Percentiles rank a stretch among this genome's conserved stretches.
Conservation (phyloP, 2,329 filamentous ascomycete genomes). For the Phoma sp. region DNA sequence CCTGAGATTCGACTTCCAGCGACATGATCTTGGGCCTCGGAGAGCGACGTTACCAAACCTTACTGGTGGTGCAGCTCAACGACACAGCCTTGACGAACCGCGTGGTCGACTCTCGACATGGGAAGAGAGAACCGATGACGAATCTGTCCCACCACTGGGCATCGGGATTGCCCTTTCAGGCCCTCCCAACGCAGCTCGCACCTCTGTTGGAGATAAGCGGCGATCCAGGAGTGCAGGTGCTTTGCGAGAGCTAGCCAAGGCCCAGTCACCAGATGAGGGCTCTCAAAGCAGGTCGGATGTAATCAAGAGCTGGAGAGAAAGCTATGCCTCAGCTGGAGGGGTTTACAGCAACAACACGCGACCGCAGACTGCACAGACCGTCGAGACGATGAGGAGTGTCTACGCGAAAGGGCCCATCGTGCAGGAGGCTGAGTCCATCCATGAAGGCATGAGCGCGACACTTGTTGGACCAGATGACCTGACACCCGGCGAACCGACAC, state of each 20-base stretch:
- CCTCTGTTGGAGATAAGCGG: conserved; percentile 33
- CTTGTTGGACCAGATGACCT: conserved; percentile 29
- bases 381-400: conserved; percentile 38
- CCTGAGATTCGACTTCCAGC: conserved; percentile 38
- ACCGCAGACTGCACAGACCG: conserved; percentile 42
- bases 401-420: conserved; percentile 30
- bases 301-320: conserved; percentile 46
- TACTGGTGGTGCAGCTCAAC: conserved; percentile 30
- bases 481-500: conserved; percentile 17
- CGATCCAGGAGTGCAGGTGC: conserved; percentile 48
- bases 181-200: conserved; percentile 25
- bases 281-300: conserved; percentile 40
- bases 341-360: conserved; percentile 37
- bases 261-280: conserved; percentile 28
- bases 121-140: conserved; percentile 39
- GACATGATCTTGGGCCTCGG: conserved; percentile 32
- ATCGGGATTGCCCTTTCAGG: conserved; percentile 47
- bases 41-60: conserved; percentile 46
- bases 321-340: conserved; percentile 37
- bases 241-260: conserved; percentile 40
- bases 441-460: conserved; percentile 32
- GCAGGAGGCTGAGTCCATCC: conserved; percentile 25
- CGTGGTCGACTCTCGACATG: conserved; percentile 31
- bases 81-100: conserved; percentile 36
- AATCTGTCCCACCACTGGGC: conserved; percentile 34